Evolutionary conservation across 192 early-diverging fungal species (phyloP).

Genomic region (Backusella westeae): DNA sequence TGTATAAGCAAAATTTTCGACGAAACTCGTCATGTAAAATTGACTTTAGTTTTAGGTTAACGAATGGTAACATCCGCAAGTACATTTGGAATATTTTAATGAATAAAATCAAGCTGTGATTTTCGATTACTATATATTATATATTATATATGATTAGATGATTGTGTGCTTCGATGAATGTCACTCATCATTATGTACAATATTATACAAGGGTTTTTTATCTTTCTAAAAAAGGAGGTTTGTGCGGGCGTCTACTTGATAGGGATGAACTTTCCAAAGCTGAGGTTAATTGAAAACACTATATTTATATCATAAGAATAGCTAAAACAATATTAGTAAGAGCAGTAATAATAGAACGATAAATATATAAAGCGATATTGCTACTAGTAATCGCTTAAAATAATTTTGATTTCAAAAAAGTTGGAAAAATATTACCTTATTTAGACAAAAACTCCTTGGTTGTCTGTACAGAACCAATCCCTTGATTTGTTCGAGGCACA

Average conservation of each 20-base stretch:
- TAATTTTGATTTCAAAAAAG: not conserved
- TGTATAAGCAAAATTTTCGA: not conserved
- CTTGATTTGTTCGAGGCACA: not conserved
- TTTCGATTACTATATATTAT: not conserved
- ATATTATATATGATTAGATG: not conserved
- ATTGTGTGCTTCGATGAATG: not conserved
- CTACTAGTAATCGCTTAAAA: not conserved
- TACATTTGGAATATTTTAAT: too few relatives aligned
- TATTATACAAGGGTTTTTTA: not conserved
- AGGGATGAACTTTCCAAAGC: not conserved
- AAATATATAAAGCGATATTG: not conserved
- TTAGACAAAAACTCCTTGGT: not conserved
- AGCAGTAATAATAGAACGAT: not conserved
- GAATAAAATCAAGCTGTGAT: not conserved
- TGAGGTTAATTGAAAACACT: not conserved
- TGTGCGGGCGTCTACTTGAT: not conserved
- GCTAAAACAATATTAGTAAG: not conserved
- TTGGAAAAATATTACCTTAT: not conserved
- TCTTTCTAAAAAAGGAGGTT: not conserved
- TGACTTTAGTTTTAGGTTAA: not conserved
- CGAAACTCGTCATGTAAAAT: not conserved
- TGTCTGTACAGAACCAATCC: not conserved
- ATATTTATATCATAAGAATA: not conserved
- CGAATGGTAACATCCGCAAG: too few relatives aligned
- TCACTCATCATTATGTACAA: not conserved